Percentiles rank a stretch among this genome's conserved stretches.
Conservation (phyloP, 2,329 filamentous ascomycete genomes). For the Pseudogymnoascus sp. region DNA sequence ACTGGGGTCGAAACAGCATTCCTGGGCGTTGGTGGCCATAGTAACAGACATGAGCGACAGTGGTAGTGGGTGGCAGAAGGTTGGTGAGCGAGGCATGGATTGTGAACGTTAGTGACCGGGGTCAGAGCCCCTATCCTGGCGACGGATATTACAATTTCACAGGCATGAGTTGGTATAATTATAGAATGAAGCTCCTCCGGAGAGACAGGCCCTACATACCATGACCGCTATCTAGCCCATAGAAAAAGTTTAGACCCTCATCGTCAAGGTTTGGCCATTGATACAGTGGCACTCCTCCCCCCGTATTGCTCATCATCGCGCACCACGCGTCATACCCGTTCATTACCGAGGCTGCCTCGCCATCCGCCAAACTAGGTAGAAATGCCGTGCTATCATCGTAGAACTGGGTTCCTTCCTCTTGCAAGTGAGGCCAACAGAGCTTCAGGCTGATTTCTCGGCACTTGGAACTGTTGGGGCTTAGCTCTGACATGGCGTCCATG, state of each 20-base stretch:
- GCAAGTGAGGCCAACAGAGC: slow-evolving; percentile 14
- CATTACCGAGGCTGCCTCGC: slow-evolving; percentile 10
- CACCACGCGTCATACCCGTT: slow-evolving; percentile 9
- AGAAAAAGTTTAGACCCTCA: slow-evolving; percentile 8
- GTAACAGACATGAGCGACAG: no score
- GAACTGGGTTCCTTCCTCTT: slow-evolving; percentile 6
- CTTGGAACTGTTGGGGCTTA: slow-evolving; percentile 13
- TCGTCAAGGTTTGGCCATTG: slow-evolving; percentile 9
- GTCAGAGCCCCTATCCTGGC: background rate
- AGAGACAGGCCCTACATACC: background rate
- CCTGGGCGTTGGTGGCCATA: no score
- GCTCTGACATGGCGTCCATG: slow-evolving; percentile 13
- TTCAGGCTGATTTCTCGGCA: slow-evolving; percentile 16
- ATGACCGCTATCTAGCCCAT: slow-evolving; percentile 1
- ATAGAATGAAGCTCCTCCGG: background rate
- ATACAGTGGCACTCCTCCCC: background rate
- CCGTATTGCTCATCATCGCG: slow-evolving; percentile 8
- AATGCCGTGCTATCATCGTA: background rate
- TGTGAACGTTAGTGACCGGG: no score
- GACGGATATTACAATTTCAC: background rate
- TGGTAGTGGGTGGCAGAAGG: no score
- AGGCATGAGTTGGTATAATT: background rate
- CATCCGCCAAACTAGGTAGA: slow-evolving; percentile 2
- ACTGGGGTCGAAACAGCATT: no score
- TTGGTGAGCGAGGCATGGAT: no score